Evolutionary conservation across 1,284 basidiomycete genomes (phyloP), one percentile per base, ranked within the genome.

Genomic region (Ceratobasidium sp.): DNA sequence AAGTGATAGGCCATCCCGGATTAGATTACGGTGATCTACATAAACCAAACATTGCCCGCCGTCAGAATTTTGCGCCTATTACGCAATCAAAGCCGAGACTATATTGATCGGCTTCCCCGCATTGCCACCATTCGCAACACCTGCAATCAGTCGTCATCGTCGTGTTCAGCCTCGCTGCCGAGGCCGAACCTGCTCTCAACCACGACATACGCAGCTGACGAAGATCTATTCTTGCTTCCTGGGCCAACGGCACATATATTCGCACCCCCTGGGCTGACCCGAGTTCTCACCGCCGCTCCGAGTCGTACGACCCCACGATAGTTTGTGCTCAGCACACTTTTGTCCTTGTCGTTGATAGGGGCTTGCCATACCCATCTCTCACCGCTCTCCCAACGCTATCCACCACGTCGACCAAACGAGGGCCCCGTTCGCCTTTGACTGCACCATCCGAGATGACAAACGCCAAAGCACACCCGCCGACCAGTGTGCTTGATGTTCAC

Each of bases 401-500:
- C 23, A 61, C 23, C 30, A 32, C 16, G 59, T 39, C 41, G 41
- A 32, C 21, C n/a, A 39, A 41, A 45, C 23, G 14, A 26, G 41
- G 41, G 5, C 60, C 2, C 16, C 28, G 26, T 23, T 46, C 41
- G 36, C 36, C 36, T 14, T 14, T 39, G 39, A 16, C 26, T 21
- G 5, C 60, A 3, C 26, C 60, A 43, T 28, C 43, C 53, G 30
- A 55, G 21, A 64, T 64, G 61, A 52, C 61, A 10, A 64, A 64
- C 64, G 57, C 69, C 36, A 55, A 55, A 45, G 34, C 28, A 10
- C 62, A 53, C 28, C 50, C 64, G 34, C 36, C 64, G 34, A 53
- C 64, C 3, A 45, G 8, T 45, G 53, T 92, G 57, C 79, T 93
- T 70, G 86, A 89, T 75, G 85, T 92, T 32, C 92, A 93, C 76